Evolutionary conservation across 108 stramenopile genomes (phyloP).

Genomic region (Cyclotella cryptica): DNA sequence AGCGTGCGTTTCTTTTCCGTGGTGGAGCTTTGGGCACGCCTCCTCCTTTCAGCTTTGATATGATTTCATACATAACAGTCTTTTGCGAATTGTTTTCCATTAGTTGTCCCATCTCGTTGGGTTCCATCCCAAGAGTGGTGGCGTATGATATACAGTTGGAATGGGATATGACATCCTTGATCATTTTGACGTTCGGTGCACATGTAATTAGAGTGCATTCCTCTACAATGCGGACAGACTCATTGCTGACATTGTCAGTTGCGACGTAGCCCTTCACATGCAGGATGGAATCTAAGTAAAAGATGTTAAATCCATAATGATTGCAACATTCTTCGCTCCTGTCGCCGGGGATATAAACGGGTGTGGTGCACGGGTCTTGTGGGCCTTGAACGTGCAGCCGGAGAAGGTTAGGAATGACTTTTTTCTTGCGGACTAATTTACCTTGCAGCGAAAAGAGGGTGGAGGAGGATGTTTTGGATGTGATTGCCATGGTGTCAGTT

Average conservation of each 20-base stretch:
- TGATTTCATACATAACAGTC: slow-evolving; percentile 4
- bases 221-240: slow-evolving; percentile 11
- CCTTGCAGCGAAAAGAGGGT: slow-evolving; percentile 11
- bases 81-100: slow-evolving; percentile 4
- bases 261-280: slow-evolving; percentile 16
- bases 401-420: slow-evolving; percentile 13
- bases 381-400: slow-evolving; percentile 12
- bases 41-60: neutral
- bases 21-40: slow-evolving; percentile 9
- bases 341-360: slow-evolving; percentile 12
- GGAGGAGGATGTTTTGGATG: slow-evolving; percentile 1
- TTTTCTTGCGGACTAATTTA: slow-evolving; percentile 32
- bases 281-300: slow-evolving; percentile 24
- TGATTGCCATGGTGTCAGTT: slow-evolving; percentile 5
- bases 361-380: slow-evolving; percentile 14
- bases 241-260: slow-evolving; percentile 1
- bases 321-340: neutral
- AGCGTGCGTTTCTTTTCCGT: slow-evolving; percentile 10
- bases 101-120: neutral
- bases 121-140: slow-evolving; percentile 1
- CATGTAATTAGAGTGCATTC: slow-evolving; percentile 28
- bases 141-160: slow-evolving; percentile 12
- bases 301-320: slow-evolving; percentile 18
- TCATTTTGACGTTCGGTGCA: slow-evolving; percentile 36
- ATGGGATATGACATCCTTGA: slow-evolving; percentile 30